These are phyloP conservation scores for Suillus decipiens DNA, from an alignment of 768 basidiomycete species.

Conservation along the genomic window DNA sequence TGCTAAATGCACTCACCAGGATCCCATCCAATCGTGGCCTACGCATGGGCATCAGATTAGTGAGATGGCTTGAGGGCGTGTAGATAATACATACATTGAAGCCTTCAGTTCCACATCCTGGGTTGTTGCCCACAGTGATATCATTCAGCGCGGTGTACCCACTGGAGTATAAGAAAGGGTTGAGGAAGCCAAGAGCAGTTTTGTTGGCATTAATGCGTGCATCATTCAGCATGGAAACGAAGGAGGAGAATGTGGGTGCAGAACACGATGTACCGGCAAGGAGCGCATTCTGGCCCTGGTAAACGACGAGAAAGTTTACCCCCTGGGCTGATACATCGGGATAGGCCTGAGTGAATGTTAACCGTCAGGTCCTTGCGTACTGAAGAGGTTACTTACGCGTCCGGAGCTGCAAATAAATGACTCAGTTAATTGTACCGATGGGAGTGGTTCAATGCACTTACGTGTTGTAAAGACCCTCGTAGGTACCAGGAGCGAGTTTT, in stretches of 20 bases:
- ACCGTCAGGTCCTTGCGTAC: background rate
- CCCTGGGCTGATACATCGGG: slow-evolving; percentile 72
- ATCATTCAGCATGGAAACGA: slow-evolving; percentile 43
- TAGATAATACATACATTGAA: slow-evolving; percentile 38
- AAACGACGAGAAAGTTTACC: slow-evolving; percentile 49
- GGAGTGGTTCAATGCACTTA: slow-evolving; percentile 34
- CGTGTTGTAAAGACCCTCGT: slow-evolving; percentile 62
- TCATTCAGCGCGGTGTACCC: slow-evolving; percentile 49
- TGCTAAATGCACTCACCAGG: slow-evolving; percentile 38
- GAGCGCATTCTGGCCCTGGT: slow-evolving; percentile 31
- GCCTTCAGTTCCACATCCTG: slow-evolving; percentile 44
- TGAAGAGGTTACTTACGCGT: slow-evolving; percentile 41
- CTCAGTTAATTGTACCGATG: slow-evolving; percentile 16
- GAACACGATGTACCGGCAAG: slow-evolving; percentile 37
- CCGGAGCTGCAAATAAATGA: slow-evolving; percentile 38
- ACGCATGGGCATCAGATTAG: background rate
- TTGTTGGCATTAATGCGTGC: slow-evolving; percentile 36
- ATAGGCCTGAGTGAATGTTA: slow-evolving; percentile 40
- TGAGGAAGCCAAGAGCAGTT: slow-evolving; percentile 42
- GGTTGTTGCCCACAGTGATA: slow-evolving; percentile 46
- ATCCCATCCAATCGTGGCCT: slow-evolving; percentile 61
- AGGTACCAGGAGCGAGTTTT: slow-evolving; percentile 48
- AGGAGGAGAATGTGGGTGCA: slow-evolving; percentile 32
- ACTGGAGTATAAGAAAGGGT: slow-evolving; percentile 50
- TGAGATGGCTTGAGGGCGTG: too few relatives aligned